These are phyloP conservation scores for Pterocarpus santalinus DNA, from an alignment of 306 rosid species.

Conservation along the genomic window DNA sequence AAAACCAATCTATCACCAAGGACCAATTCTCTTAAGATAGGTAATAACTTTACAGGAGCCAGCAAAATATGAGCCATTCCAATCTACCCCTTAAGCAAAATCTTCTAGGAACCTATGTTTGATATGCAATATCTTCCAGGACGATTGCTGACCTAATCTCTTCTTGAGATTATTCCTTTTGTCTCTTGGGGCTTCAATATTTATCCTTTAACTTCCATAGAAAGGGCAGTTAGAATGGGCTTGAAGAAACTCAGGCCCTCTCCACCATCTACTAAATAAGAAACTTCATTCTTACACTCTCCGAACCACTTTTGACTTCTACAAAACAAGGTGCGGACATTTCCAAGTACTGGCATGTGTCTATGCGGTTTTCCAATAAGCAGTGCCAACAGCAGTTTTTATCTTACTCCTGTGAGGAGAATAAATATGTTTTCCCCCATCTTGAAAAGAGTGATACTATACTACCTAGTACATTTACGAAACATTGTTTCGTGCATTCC, in stretches of 20 bases:
- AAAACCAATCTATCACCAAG: background rate
- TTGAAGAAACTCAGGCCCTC: background rate
- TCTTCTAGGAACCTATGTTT: background rate
- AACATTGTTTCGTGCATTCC: slow-evolving; percentile 10
- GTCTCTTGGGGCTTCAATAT: no score
- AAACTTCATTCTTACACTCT: background rate
- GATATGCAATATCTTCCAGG: background rate
- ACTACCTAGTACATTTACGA: slow-evolving; percentile 10
- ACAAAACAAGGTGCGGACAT: slow-evolving; percentile 20
- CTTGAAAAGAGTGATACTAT: slow-evolving; percentile 26
- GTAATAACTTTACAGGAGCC: background rate
- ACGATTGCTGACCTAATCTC: background rate
- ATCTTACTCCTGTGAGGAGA: no score
- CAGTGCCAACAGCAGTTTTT: background rate
- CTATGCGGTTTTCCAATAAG: background rate
- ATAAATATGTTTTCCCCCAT: background rate
- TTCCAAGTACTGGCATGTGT: slow-evolving; percentile 37
- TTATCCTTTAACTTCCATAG: background rate
- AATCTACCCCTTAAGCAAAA: no score
- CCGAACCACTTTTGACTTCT: slow-evolving; percentile 20
- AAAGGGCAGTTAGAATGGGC: background rate
- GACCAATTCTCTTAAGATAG: background rate
- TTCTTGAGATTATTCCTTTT: no score
- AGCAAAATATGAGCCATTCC: background rate
- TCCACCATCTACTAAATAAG: background rate